Evolutionary conservation across 1,284 basidiomycete species (phyloP).

Genomic region (Trichosporon asahii): DNA sequence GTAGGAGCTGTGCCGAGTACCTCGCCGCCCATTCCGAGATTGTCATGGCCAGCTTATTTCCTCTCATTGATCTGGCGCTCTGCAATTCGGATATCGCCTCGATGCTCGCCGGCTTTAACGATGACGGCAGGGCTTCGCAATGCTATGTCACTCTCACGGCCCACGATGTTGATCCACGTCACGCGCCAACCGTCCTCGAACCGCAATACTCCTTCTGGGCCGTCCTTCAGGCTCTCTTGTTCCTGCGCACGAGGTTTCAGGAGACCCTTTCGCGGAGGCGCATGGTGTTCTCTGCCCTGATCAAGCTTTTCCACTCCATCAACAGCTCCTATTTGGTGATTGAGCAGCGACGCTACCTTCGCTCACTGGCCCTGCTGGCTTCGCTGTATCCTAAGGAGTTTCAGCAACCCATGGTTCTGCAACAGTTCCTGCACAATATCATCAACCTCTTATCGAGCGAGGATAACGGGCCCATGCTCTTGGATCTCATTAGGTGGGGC

Average conservation of each 20-base stretch:
- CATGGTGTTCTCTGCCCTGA: conserved; percentile 70
- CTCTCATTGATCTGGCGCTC: conserved; percentile 20
- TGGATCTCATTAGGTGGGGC: conserved; percentile 74
- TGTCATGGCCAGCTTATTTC: conserved; percentile 28
- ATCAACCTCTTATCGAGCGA: conserved; percentile 63
- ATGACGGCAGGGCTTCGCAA: background rate
- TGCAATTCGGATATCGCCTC: conserved; percentile 14
- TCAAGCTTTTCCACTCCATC: conserved; percentile 67
- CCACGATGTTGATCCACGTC: background rate
- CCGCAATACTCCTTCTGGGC: background rate
- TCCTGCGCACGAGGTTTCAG: conserved; percentile 13
- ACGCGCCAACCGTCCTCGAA: conserved; percentile 10
- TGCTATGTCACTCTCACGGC: conserved; percentile 18
- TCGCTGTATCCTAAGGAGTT: conserved; percentile 61
- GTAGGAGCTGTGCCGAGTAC: background rate
- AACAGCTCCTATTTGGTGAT: conserved; percentile 72
- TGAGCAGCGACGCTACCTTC: conserved; percentile 75
- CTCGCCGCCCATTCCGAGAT: background rate
- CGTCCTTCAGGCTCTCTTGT: conserved; percentile 17
- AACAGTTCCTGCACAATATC: conserved; percentile 65
- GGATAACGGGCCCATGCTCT: conserved; percentile 66
- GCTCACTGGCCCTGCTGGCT: conserved; percentile 70
- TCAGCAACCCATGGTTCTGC: conserved; percentile 60
- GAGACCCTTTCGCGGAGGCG: conserved; percentile 10
- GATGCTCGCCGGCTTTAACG: background rate